Percentiles rank a stretch among this genome's conserved stretches.
These are phyloP conservation scores for Phytophthora sp. DNA, from an alignment of 352 stramenopile genomes.

Conservation along the genomic window DNA sequence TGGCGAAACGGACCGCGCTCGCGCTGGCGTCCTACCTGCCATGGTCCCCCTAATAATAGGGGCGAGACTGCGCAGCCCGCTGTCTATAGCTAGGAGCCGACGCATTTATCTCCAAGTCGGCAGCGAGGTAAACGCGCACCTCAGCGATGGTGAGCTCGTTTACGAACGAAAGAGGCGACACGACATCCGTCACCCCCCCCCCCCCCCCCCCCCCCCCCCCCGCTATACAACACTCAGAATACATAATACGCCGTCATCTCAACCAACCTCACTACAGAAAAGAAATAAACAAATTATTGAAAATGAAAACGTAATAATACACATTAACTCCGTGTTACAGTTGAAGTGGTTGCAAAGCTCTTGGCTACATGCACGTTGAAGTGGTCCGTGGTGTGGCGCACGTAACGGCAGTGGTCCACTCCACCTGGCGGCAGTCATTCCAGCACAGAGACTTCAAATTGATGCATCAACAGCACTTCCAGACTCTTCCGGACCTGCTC, in stretches of 20 bases:
- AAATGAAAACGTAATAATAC: not conserved
- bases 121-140: constrained; percentile 1
- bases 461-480: constrained; percentile 35
- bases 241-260: too few species aligned
- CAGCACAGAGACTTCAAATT: constrained; percentile 18
- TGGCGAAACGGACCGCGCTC: constrained; percentile 31
- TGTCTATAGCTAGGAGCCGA: constrained; percentile 2
- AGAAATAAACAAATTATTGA: not conserved
- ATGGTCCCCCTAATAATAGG: constrained; percentile 18
- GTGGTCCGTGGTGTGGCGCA: constrained; percentile 1
- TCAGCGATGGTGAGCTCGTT: not conserved
- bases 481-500: not conserved
- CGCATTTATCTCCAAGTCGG: too few species aligned
- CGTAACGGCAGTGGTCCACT: not conserved
- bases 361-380: constrained; percentile 9
- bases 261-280: not conserved
- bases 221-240: too few species aligned
- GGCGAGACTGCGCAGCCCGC: not conserved
- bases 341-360: not conserved
- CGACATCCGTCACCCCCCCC: constrained; percentile 3
- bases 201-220: too few species aligned
- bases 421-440: constrained; percentile 6
- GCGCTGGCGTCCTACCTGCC: not conserved
- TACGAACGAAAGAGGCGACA: constrained; percentile 11
- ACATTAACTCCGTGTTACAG: too few species aligned